Conservation (phyloP, 2,329 filamentous ascomycete genomes). For the Epichloe hybrida region DNA sequence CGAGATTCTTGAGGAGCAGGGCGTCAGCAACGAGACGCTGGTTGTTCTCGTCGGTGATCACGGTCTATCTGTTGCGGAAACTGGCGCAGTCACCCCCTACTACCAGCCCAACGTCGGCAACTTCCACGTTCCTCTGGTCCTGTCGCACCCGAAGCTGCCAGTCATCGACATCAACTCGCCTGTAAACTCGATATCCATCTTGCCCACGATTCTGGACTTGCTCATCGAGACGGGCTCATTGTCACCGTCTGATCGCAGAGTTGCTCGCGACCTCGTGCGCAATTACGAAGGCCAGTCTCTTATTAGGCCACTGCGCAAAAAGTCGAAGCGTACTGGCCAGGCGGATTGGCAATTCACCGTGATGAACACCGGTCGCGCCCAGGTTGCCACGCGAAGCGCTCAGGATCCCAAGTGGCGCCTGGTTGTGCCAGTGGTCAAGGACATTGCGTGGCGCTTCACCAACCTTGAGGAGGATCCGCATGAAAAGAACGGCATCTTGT, state of each 20-base stretch:
- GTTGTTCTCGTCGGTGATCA: constrained; percentile 20
- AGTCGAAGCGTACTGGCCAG: constrained; percentile 9
- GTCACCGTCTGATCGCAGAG: constrained; percentile 11
- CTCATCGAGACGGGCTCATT: constrained; percentile 21
- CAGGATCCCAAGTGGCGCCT: constrained; percentile 11
- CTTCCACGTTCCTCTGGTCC: constrained; percentile 20
- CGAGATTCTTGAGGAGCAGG: constrained; percentile 16
- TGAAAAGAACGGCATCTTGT: constrained; percentile 14
- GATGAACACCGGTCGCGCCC: constrained; percentile 15
- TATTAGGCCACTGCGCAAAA: constrained; percentile 16
- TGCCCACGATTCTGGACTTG: constrained; percentile 22
- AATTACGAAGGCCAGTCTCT: constrained; percentile 24
- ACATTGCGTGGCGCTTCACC: constrained; percentile 20
- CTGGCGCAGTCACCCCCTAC: constrained; percentile 19
- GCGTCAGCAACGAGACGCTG: constrained; percentile 19
- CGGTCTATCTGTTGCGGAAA: constrained; percentile 19
- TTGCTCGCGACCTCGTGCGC: constrained; percentile 16
- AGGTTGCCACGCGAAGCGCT: constrained; percentile 11
- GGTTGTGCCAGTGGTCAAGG: constrained; percentile 12
- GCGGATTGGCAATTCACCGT: constrained; percentile 14
- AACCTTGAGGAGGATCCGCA: constrained; percentile 16
- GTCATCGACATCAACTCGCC: constrained; percentile 18
- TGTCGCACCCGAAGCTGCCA: constrained; percentile 21
- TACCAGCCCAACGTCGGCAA: constrained; percentile 21
- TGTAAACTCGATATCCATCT: constrained; percentile 19